These are phyloP conservation scores for Panicum miliaceum DNA, from an alignment of 176 grass and related monocot genomes.

Conservation along the genomic window DNA sequence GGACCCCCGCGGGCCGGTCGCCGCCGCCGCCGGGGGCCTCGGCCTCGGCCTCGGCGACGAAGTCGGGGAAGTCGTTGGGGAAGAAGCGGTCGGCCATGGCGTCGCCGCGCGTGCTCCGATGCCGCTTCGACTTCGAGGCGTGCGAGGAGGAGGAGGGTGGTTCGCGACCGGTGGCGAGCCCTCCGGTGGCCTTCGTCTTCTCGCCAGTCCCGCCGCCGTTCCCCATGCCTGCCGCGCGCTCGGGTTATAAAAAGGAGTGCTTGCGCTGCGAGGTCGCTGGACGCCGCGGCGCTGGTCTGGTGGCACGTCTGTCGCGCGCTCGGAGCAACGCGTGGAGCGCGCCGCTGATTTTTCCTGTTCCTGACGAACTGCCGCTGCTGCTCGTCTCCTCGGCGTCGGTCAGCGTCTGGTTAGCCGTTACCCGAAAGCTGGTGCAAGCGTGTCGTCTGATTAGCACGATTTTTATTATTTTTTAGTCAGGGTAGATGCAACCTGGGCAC, in stretches of 20 bases:
- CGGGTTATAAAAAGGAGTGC: neutral
- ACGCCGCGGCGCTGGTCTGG: neutral
- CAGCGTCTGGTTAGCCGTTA: neutral
- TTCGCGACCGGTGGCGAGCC: slow-evolving; percentile 1
- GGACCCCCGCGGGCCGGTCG: slow-evolving; percentile 4
- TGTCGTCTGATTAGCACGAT: too few relatives aligned
- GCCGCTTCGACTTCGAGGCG: slow-evolving; percentile 54
- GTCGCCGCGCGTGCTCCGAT: slow-evolving; percentile 6
- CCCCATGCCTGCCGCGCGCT: slow-evolving; percentile 6
- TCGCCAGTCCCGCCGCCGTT: neutral
- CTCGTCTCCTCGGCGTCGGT: neutral
- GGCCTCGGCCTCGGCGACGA: slow-evolving; percentile 64
- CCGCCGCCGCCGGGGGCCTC: slow-evolving; percentile 37
- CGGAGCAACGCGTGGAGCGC: slow-evolving; percentile 31
- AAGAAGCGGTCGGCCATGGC: slow-evolving; percentile 88
- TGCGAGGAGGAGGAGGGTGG: neutral
- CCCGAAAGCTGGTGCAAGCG: too few relatives aligned
- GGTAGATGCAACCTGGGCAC: too few relatives aligned
- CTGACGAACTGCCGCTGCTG: neutral
- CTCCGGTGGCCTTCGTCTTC: slow-evolving; percentile 16
- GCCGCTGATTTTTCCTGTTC: neutral
- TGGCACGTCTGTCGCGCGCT: slow-evolving; percentile 39
- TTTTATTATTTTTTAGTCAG: too few relatives aligned
- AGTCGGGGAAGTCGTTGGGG: slow-evolving; percentile 79
- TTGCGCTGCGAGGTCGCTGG: neutral